Evolutionary conservation across 2,329 filamentous ascomycete species (phyloP).

Genomic region (Penicillium sp.): DNA sequence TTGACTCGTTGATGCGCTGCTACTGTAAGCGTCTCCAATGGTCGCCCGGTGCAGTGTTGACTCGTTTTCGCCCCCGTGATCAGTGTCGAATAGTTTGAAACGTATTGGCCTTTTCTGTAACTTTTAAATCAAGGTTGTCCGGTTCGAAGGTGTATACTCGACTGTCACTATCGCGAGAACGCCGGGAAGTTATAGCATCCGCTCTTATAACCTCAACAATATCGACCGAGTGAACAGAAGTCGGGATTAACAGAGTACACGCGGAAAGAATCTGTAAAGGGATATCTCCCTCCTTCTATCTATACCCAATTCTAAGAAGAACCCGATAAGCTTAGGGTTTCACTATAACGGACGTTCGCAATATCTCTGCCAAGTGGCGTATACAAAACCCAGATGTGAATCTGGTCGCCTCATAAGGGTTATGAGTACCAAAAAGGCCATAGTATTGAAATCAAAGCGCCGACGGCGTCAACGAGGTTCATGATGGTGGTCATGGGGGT

Average conservation of each 20-base stretch:
- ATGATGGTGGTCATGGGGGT: no score
- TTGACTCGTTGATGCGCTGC: not conserved
- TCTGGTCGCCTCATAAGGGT: constrained; percentile 38
- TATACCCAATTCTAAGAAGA: constrained; percentile 42
- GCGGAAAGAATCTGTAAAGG: constrained; percentile 39
- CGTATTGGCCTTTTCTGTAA: constrained; percentile 44
- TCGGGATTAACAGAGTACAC: constrained; percentile 42
- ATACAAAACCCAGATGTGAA: constrained; percentile 38
- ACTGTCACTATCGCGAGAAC: constrained; percentile 39
- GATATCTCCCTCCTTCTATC: constrained; percentile 43
- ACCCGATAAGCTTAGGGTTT: constrained; percentile 36
- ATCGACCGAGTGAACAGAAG: constrained; percentile 42
- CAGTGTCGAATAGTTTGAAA: constrained; percentile 39
- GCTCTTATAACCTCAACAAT: constrained; percentile 42
- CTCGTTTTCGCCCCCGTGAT: constrained; percentile 20
- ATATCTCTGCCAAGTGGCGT: constrained; percentile 43
- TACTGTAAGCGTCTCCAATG: not conserved
- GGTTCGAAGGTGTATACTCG: constrained; percentile 37
- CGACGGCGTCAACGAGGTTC: constrained; percentile 9
- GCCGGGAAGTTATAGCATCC: constrained; percentile 33
- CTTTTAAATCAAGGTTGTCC: constrained; percentile 42
- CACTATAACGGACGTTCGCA: constrained; percentile 42
- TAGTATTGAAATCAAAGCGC: constrained; percentile 28
- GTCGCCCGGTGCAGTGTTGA: not conserved
- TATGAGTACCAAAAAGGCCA: constrained; percentile 39